phyloP scores from a whole-genome alignment of 2,329 filamentous ascomycete species.

The Fusarium haematococcum region DNA sequence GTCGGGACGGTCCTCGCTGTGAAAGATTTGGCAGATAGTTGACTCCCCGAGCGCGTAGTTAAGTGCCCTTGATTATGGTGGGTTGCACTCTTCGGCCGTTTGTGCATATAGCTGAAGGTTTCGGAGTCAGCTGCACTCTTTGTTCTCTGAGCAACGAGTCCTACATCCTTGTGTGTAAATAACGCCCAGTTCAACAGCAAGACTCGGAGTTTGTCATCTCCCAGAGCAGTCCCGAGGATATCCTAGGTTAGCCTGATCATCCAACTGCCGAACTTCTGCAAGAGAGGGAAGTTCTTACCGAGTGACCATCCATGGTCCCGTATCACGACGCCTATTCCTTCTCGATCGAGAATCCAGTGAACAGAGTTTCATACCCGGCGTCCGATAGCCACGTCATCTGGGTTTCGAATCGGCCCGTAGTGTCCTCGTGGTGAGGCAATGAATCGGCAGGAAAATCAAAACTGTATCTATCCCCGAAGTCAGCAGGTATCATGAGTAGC shows the following conservation, averaged over 20 bases:
- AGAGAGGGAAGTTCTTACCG: neutral
- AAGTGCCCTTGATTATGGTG: neutral
- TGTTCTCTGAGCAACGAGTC: neutral
- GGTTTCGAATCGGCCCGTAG: conserved; percentile 9
- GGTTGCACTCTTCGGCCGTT: neutral
- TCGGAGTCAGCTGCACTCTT: neutral
- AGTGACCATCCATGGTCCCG: neutral
- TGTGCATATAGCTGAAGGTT: neutral
- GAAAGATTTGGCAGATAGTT: neutral
- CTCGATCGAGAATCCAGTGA: neutral
- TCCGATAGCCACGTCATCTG: neutral
- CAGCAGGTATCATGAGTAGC: neutral
- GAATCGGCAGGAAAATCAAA: neutral
- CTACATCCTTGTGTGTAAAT: no score
- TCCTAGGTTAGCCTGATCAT: neutral
- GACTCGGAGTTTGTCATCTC: no score
- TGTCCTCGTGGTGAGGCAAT: neutral
- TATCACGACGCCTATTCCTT: neutral
- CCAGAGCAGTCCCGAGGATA: neutral
- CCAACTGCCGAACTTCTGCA: neutral
- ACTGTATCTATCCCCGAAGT: neutral
- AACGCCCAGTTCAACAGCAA: no score
- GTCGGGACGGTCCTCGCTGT: neutral
- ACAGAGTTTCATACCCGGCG: neutral
- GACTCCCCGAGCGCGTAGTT: neutral